Evolutionary conservation across 805 yeast genomes (phyloP).

Genomic region (Pichia ethanolica): DNA sequence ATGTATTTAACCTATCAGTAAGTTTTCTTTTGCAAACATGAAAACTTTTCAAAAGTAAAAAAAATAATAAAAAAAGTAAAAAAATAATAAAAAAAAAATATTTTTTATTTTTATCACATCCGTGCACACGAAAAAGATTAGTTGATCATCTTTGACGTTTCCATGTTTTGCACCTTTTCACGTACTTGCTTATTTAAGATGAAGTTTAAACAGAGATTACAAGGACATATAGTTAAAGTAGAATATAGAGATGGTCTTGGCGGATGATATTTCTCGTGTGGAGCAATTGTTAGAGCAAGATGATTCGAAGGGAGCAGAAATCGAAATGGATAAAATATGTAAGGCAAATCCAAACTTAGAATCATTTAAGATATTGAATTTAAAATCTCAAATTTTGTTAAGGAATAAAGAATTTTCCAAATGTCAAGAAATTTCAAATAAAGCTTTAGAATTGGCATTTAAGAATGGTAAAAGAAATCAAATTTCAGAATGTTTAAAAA

Average conservation of each 20-base stretch:
- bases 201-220: not conserved
- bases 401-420: slow-evolving; percentile 39
- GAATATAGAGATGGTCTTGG: slow-evolving; percentile 10
- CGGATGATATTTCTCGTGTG: slow-evolving; percentile 25
- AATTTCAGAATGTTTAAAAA: slow-evolving; percentile 41
- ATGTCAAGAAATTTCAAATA: slow-evolving; percentile 39
- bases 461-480: slow-evolving; percentile 38
- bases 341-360: slow-evolving; percentile 31
- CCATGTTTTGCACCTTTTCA: no score
- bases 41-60: no score
- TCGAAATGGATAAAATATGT: slow-evolving; percentile 30
- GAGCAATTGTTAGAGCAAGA: slow-evolving; percentile 37
- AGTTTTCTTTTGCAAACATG: no score
- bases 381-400: slow-evolving; percentile 43
- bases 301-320: slow-evolving; percentile 39
- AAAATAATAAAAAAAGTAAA: not conserved
- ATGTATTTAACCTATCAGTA: no score
- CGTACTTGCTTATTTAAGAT: no score
- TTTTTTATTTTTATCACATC: not conserved
- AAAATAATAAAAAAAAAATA: not conserved
- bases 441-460: slow-evolving; percentile 38
- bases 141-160: no score
- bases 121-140: not conserved
- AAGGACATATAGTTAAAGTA: not conserved
- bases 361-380: slow-evolving; percentile 40